Conservation (phyloP, 2,329 filamentous ascomycete genomes). For the Botryotinia narcissicola region DNA sequence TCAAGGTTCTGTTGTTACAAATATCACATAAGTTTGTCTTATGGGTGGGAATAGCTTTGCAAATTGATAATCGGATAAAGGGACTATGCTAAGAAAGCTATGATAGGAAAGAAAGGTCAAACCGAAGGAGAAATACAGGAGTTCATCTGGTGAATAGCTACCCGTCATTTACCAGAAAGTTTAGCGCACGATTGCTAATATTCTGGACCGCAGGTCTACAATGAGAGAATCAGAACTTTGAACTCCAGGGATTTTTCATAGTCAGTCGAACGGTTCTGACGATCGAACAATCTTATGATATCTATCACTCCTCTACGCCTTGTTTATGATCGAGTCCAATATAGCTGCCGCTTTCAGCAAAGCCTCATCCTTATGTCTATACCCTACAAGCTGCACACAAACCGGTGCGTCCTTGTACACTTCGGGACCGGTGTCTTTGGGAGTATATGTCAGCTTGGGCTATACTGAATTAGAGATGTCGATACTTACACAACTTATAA, state of each 20-base stretch:
- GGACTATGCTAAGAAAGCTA: neutral
- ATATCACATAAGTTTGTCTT: neutral
- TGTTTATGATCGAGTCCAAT: constrained; percentile 27
- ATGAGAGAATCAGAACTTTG: neutral
- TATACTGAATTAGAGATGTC: neutral
- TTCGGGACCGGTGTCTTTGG: constrained; percentile 37
- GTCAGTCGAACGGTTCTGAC: neutral
- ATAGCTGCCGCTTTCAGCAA: constrained; percentile 32
- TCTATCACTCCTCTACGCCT: neutral
- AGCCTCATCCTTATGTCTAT: constrained; percentile 36
- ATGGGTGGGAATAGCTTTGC: neutral
- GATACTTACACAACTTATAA: constrained; percentile 34
- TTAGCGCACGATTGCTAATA: neutral
- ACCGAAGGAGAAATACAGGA: neutral
- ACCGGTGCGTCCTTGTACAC: constrained; percentile 35
- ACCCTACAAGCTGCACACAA: constrained; percentile 38
- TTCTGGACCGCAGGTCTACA: neutral
- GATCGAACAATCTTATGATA: neutral
- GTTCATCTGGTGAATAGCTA: neutral
- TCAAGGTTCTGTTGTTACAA: neutral
- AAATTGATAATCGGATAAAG: neutral
- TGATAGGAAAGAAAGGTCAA: neutral
- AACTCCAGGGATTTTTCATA: neutral
- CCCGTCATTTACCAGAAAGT: neutral
- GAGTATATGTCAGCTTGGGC: constrained; percentile 22